Conservation (phyloP, 768 basidiomycete genomes). For the Suillus discolor region DNA sequence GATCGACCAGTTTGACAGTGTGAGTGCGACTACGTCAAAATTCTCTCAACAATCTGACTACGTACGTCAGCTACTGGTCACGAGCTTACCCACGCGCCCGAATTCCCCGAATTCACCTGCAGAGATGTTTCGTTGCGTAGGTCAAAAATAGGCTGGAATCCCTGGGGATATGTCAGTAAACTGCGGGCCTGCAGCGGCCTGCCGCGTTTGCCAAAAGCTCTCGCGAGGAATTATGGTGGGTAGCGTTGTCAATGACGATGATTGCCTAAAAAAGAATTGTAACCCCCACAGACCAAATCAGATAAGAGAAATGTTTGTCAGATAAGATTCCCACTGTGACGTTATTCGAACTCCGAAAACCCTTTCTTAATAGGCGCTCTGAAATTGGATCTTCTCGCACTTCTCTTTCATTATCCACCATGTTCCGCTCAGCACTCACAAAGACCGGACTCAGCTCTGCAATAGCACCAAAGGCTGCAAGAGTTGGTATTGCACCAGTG, state of each 20-base stretch:
- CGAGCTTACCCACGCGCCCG: too few relatives aligned
- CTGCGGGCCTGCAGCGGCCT: neutral
- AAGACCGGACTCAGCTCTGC: constrained; percentile 48
- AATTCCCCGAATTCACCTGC: neutral
- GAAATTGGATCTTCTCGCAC: constrained; percentile 8
- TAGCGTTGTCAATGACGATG: too few relatives aligned
- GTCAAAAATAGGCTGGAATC: neutral
- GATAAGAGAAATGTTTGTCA: constrained; percentile 15
- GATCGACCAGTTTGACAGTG: too few relatives aligned
- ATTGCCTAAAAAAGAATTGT: too few relatives aligned
- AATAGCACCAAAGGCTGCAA: constrained; percentile 45
- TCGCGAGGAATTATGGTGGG: too few relatives aligned
- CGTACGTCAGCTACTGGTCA: too few relatives aligned
- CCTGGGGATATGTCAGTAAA: neutral
- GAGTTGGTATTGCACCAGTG: constrained; percentile 48
- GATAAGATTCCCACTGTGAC: constrained; percentile 17
- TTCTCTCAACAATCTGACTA: too few relatives aligned
- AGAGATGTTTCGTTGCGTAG: neutral
- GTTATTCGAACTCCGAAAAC: constrained; percentile 18
- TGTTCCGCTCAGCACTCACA: constrained; percentile 69
- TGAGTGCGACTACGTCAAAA: too few relatives aligned
- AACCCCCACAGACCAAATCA: neutral
- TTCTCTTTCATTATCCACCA: constrained; percentile 43
- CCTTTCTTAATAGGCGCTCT: constrained; percentile 1
- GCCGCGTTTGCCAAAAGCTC: neutral